Base-by-base conservation (phyloP, 148 eudicot genomes). In the Persicaria tinctoria region DNA sequence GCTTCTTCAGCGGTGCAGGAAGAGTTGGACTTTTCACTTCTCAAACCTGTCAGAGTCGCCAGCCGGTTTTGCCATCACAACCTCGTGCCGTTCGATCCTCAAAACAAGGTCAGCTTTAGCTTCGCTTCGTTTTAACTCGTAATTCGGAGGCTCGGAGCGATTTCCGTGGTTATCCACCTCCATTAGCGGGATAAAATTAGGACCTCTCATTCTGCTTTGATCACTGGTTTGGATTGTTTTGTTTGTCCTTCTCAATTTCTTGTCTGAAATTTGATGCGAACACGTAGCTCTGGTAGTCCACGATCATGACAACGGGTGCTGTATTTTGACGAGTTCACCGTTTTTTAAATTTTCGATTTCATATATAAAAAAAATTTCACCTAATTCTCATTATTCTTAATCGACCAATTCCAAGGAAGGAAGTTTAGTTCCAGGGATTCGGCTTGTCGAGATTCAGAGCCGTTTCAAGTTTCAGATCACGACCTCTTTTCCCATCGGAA, bases 141-240 rank as follows among this genome's bases (percentile, higher is more conserved):
- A 59, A 20, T 41, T 16, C 11, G n/a, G 8, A 57, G 8, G 73
- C 51, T 68, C 49, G 48, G 54, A 23, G 44, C 69, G 66, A 57
- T 75, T 79, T 79, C 76, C 70, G 70, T 69, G 74, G 8, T 75
- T 56, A 55, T 47, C 74, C 70, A 38, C 46, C 17, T n/a, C 75
- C 46, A 6, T 38, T 6, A 9, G 16, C 50, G 44, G 78, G 55
- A 56, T 69, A 20, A 57, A 55, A 68, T 23, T 78, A 57, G 20
- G 48, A n/a, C 57, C 74, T 46, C 55, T 78, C 73, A 46, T 60
- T 60, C 41, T 60, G 68, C 17, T 5, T 20, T 9, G 73, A 74
- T 74, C 54, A 66, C 49, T 51, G 18, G 68, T 18, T 78, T 68
- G 17, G 73, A 51, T 53, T 77, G 16, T 49, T 6, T 73, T 51